A percentile compares a stretch with the other conserved stretches of the same genome.
Conservation (phyloP, 768 basidiomycete species). For the Mycena venus region DNA sequence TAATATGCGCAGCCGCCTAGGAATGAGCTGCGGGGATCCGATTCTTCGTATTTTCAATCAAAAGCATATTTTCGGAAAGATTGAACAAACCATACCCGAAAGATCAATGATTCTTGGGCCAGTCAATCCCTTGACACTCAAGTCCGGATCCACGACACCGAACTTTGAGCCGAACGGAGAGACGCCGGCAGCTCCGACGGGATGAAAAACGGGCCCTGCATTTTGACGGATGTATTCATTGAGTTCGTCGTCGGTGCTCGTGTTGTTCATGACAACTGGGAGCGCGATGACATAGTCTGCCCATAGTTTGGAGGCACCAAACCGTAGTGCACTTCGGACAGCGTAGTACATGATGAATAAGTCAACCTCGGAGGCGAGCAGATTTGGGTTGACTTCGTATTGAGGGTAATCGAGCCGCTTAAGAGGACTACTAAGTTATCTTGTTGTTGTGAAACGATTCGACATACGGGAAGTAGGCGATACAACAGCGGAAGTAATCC, state of each 20-base stretch:
- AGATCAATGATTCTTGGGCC: conserved; percentile 54
- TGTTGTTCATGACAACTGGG: not conserved
- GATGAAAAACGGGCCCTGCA: not conserved
- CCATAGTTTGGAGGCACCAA: not conserved
- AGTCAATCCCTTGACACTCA: conserved; percentile 49
- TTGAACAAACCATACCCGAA: conserved; percentile 44
- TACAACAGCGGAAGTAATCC: not conserved
- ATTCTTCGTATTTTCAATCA: conserved; percentile 27
- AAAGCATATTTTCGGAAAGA: not conserved
- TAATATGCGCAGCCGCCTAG: conserved; percentile 37
- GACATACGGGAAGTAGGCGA: conserved; percentile 15
- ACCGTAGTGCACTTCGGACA: not conserved
- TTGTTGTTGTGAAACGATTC: too few species aligned
- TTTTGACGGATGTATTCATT: not conserved
- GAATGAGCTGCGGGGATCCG: conserved; percentile 40
- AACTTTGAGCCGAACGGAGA: conserved; percentile 38
- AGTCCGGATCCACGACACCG: conserved; percentile 49
- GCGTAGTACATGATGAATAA: not conserved
- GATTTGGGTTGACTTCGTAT: not conserved
- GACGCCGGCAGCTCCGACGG: conserved; percentile 47
- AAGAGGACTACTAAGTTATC: not conserved
- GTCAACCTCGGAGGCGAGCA: not conserved
- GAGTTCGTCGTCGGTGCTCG: not conserved
- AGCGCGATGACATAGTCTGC: not conserved
- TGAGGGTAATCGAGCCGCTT: conserved; percentile 7